Evolutionary conservation across 331 rosid genomes (phyloP).

Genomic region (Rhamnella rubrinervis): DNA sequence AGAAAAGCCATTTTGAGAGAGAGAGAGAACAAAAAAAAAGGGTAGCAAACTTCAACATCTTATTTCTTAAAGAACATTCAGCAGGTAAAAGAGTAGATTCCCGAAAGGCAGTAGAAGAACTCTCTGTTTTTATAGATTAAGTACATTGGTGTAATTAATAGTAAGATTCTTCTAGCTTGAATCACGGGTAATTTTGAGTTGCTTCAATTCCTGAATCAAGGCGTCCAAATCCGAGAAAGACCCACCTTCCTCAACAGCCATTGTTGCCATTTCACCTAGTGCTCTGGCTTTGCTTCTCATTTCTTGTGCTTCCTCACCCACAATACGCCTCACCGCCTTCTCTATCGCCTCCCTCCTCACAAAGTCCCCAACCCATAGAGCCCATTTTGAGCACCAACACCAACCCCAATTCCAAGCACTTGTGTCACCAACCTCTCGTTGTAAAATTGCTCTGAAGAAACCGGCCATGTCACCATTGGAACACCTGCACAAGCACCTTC

Average conservation of each 20-base stretch:
- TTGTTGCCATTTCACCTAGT: slow-evolving; percentile 25
- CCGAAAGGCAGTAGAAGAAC: too few species aligned
- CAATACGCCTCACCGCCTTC: too few species aligned
- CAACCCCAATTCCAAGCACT: slow-evolving; percentile 20
- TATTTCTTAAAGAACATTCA: too few species aligned
- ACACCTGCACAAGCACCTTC: slow-evolving; percentile 29
- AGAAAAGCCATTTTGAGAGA: too few species aligned
- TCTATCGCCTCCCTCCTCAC: too few species aligned
- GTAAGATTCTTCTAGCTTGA: neutral
- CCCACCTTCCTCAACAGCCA: slow-evolving; percentile 36
- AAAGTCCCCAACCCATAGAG: too few species aligned
- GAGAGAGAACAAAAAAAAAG: too few species aligned
- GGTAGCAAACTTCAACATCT: too few species aligned
- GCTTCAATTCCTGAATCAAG: slow-evolving; percentile 24
- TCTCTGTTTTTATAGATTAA: too few species aligned
- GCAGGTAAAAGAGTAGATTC: too few species aligned
- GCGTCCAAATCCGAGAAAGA: slow-evolving; percentile 23
- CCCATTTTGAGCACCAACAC: slow-evolving; percentile 19
- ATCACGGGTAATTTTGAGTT: neutral
- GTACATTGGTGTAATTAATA: too few species aligned
- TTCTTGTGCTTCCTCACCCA: too few species aligned
- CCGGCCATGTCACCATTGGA: slow-evolving; percentile 35
- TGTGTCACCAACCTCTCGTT: slow-evolving; percentile 34
- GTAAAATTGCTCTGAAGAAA: slow-evolving; percentile 23
- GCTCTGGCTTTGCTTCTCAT: slow-evolving; percentile 23